phyloP scores from a whole-genome alignment of 345 rosid genomes.

The Euclidium syriacum region DNA sequence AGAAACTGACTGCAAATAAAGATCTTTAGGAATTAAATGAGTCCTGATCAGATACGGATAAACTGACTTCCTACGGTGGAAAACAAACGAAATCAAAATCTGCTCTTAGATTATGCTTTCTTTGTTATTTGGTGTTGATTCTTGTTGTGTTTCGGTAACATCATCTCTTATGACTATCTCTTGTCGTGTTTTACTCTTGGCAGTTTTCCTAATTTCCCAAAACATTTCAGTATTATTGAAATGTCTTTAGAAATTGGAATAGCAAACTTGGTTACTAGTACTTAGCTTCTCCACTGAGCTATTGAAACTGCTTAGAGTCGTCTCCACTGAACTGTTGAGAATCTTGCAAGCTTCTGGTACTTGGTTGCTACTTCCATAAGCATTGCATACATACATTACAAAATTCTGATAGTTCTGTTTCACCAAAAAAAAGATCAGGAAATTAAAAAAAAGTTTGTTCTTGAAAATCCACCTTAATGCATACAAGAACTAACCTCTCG shows the following conservation, averaged over 20 bases:
- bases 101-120: neutral
- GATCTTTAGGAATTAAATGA: no score
- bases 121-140: neutral
- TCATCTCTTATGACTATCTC: neutral
- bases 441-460: neutral
- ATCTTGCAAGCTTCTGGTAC: constrained; percentile 47
- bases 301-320: constrained; percentile 12
- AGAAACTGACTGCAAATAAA: no score
- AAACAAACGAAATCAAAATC: no score
- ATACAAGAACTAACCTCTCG: constrained; percentile 36
- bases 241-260: neutral
- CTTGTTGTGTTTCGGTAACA: neutral
- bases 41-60: no score
- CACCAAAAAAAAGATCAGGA: constrained; percentile 14
- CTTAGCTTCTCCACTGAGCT: constrained; percentile 23
- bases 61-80: neutral
- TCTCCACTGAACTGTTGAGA: constrained; percentile 13
- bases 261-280: constrained; percentile 23
- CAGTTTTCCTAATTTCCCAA: neutral
- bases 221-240: neutral
- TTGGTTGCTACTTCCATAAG: constrained; percentile 41
- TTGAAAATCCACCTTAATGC: neutral
- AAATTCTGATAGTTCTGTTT: constrained; percentile 52
- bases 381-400: constrained; percentile 48
- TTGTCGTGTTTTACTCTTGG: neutral